Evolutionary conservation across 2,329 filamentous ascomycete species (phyloP), one percentile per base, ranked within the genome.

Genomic region (Aspergillus piperis): DNA sequence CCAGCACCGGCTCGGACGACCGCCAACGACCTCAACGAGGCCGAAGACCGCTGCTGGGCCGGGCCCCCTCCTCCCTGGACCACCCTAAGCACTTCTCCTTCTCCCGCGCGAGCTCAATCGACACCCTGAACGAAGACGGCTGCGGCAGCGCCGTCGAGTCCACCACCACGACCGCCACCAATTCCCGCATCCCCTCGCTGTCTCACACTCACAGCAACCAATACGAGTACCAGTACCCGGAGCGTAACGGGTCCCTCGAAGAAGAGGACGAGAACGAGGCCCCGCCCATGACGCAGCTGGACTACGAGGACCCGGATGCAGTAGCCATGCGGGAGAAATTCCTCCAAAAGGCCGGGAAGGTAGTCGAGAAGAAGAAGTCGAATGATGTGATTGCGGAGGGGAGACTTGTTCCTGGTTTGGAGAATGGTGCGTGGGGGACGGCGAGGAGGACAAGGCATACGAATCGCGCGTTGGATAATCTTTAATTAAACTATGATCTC

Each of bases 251-350:
- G 21, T 7, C 13, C n/a, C 57, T 59, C 8, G 62, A 67, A 10
- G 63, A 69, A 13, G 71, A 73, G 41, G 65, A 73, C 10, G 73
- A 72, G 50, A 66, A 74, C 10, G 72, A 77, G 57, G 67, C 71
- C 7, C 76, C 78, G 13, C 72, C 71, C 13, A 76, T 80, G 76
- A 82, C 80, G 5, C 80, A 82, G 64, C 67, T 82, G 17, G 77
- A 78, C 27, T 82, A 82, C 58, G 79, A 82, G 59, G 80, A 81
- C 61, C 74, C 78, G 1, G 79, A 86, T 49, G 83, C 83, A 2
- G 79, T 81, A 11, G 81, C 81, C 57, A 84, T 85, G 67, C 82
- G 82, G n/a, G 83, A 85, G 36, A 82, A 81, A 39, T 82, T 81
- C 27, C 80, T 83, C 63, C 80, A 81, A 4, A 62, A 73, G 55